Percentiles rank a stretch among this genome's conserved stretches.
These are phyloP conservation scores for Trichaptum fuscoviolaceum DNA, from an alignment of 768 basidiomycete species.

Conservation along the genomic window DNA sequence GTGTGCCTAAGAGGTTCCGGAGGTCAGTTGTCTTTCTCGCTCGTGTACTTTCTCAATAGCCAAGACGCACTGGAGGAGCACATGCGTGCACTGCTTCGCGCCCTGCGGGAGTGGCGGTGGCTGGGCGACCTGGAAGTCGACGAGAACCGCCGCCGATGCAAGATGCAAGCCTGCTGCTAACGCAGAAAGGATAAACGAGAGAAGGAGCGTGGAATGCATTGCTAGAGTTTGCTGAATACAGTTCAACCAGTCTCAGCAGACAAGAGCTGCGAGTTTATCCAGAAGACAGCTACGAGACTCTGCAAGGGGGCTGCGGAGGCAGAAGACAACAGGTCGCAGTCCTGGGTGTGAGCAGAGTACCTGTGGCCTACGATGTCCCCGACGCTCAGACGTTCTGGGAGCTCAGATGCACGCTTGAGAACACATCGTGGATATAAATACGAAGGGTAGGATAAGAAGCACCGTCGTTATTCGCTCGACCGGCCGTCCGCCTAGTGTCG, in stretches of 20 bases:
- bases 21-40: constrained; percentile 5
- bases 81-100: constrained; percentile 55
- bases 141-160: constrained; percentile 27
- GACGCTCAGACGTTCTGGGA: neutral
- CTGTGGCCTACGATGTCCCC: neutral
- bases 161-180: constrained; percentile 14
- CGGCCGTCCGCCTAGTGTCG: neutral
- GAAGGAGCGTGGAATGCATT: constrained; percentile 22
- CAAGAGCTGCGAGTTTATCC: neutral
- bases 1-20: constrained; percentile 42
- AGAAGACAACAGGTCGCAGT: neutral
- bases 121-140: constrained; percentile 68
- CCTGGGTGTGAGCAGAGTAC: neutral
- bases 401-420: neutral
- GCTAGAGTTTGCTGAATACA: constrained; percentile 8
- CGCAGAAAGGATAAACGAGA: constrained; percentile 11
- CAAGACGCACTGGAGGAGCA: constrained; percentile 1
- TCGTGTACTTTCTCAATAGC: neutral
- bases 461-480: neutral
- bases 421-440: neutral
- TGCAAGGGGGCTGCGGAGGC: neutral
- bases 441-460: neutral
- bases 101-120: constrained; percentile 63
- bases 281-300: neutral
- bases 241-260: neutral